Conservation (phyloP, 768 basidiomycete species). For the Artomyces pyxidatus region DNA sequence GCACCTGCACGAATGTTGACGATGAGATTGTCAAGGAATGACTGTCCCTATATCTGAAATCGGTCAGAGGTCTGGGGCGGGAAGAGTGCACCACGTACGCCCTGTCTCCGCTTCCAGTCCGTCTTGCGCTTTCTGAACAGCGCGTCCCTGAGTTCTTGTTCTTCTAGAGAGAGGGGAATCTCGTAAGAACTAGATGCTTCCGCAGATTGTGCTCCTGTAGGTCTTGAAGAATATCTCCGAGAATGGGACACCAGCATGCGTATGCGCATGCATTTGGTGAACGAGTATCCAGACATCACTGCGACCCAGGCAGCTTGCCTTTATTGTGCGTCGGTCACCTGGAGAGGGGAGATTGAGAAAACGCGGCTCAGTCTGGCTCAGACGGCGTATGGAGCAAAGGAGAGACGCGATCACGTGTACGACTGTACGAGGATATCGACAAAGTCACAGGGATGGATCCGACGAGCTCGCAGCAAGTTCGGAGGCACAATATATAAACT, state of each 20-base stretch:
- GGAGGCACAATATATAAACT: not conserved
- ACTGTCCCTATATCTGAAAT: constrained; percentile 46
- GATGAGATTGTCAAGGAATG: constrained; percentile 76
- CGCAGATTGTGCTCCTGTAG: not conserved
- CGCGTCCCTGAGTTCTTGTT: constrained; percentile 10
- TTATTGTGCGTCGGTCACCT: too few relatives aligned
- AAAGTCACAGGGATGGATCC: too few relatives aligned
- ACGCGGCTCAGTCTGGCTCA: too few relatives aligned
- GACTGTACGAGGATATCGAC: too few relatives aligned
- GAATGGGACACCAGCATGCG: not conserved
- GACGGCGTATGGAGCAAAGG: too few relatives aligned
- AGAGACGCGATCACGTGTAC: too few relatives aligned
- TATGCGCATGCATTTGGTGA: too few relatives aligned
- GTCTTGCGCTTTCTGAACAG: constrained; percentile 43
- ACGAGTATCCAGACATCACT: too few relatives aligned
- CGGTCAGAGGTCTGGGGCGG: not conserved
- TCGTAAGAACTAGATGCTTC: not conserved
- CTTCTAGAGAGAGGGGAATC: not conserved
- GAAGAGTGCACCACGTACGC: constrained; percentile 32
- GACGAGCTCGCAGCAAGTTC: not conserved
- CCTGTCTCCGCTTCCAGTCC: constrained; percentile 71
- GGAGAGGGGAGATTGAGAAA: too few relatives aligned
- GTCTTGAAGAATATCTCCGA: constrained; percentile 5
- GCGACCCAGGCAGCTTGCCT: too few relatives aligned
- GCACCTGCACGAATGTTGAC: constrained; percentile 72